phyloP scores from a whole-genome alignment of 2,329 filamentous ascomycete species.

The Metarhizium robertsii region DNA sequence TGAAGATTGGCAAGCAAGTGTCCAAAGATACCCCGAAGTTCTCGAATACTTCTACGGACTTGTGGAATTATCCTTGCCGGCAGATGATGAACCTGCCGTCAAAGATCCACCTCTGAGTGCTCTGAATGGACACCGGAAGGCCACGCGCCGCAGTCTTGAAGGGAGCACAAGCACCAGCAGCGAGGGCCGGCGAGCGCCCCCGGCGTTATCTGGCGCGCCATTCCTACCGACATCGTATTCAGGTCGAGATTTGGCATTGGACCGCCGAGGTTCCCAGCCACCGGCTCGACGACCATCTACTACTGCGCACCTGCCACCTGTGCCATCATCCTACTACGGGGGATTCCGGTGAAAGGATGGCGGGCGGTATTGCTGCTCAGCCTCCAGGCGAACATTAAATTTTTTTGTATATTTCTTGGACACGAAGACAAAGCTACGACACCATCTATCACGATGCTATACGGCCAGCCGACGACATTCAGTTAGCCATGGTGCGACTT shows the following conservation, averaged over 20 bases:
- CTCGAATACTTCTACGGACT: slow-evolving; percentile 71
- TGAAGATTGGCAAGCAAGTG: slow-evolving; percentile 67
- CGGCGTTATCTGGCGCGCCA: not conserved
- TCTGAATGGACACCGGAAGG: slow-evolving; percentile 38
- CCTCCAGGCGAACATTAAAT: not conserved
- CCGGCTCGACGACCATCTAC: slow-evolving; percentile 2
- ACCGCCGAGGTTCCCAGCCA: slow-evolving; percentile 2
- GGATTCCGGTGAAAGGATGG: not conserved
- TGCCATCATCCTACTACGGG: slow-evolving; percentile 3
- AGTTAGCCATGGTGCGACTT: too few species aligned
- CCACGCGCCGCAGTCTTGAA: slow-evolving; percentile 26
- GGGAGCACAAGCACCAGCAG: not conserved
- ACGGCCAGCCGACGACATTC: not conserved
- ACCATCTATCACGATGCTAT: not conserved
- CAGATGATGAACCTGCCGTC: slow-evolving; percentile 49
- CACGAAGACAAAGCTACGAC: slow-evolving; percentile 3
- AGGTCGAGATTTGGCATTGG: not conserved
- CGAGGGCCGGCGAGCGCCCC: slow-evolving; percentile 2
- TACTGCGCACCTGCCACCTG: slow-evolving; percentile 1
- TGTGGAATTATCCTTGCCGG: slow-evolving; percentile 56
- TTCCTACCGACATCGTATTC: not conserved
- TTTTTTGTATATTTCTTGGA: not conserved
- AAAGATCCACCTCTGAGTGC: slow-evolving; percentile 51
- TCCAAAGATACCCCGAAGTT: slow-evolving; percentile 72
- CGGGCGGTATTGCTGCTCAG: not conserved